Base-by-base conservation (phyloP, 352 stramenopile species). In the Phytophthora sansomeana region DNA sequence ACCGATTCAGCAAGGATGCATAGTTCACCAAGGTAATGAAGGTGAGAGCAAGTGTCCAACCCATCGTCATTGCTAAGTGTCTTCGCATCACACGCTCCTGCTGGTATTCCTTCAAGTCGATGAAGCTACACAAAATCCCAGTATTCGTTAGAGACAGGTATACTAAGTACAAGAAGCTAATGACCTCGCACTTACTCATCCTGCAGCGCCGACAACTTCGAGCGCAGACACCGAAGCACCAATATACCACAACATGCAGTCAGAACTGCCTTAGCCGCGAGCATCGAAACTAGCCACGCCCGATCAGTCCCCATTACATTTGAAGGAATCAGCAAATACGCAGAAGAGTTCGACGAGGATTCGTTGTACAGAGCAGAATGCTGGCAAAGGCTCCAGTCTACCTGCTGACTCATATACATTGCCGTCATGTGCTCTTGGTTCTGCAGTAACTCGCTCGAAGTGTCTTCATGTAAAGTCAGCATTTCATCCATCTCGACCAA, bases 31-130 rank as follows among this genome's bases (percentile, higher is more conserved):
- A 57, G 5, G 83, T 80, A 52, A 85, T 41, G 49, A 77, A 89
- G 4, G 72, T 89, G 29, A 80, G 47, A 13, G 75, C 32, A 14
- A 89, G 59, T 16, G 77, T 72, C 35, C 66, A 62, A 2, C 73
- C 78, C 73, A 83, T 81, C 0, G 79, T 33, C 7, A 71, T 58
- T 0, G 64, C 58, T 24, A 89, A 69, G 32, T 83, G 71, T 1
- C 78, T 67, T 29, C 72, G 74, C 24, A 79, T 58, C 35, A 89
- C 72, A 38, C 80, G 77, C 35, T 89, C 80, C 24, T 73, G 70
- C 42, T 90, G 81, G 30, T 83, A 82, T 48, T 92, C 83, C 33
- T 78, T 80, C 21, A 90, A 53, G 33, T 92, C 83, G 63, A 92
- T 89, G 57, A 86, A 90, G 32, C 82, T 91, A 48, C 21, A 68